These are phyloP conservation scores for Scenedesmus sp. DNA, from an alignment of 163 green algal genomes.

Conservation along the genomic window DNA sequence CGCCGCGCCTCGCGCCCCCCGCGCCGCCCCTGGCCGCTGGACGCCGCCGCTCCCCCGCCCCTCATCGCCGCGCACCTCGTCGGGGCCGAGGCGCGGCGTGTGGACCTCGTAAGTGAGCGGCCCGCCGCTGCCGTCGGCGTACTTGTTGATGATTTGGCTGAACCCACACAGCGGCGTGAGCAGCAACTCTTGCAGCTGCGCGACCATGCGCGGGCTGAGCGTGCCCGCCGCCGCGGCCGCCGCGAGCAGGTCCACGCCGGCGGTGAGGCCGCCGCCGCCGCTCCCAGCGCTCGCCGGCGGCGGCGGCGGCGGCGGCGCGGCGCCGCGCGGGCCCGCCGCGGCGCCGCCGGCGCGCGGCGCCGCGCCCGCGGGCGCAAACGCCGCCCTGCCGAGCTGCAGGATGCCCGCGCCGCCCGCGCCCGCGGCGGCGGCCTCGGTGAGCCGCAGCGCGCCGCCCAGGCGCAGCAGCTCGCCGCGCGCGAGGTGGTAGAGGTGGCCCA, in stretches of 20 bases:
- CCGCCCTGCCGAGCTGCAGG: background rate
- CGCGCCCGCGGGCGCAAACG: background rate
- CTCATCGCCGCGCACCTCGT: background rate
- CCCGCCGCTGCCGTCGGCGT: conserved; percentile 19
- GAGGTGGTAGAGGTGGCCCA: conserved; percentile 46
- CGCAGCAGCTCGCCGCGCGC: conserved; percentile 43
- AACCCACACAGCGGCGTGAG: conserved; percentile 37
- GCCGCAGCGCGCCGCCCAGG: conserved; percentile 23
- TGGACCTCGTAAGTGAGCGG: conserved; percentile 35
- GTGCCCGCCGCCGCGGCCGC: conserved; percentile 7
- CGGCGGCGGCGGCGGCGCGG: background rate
- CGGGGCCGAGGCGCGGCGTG: background rate
- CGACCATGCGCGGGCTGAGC: conserved; percentile 5
- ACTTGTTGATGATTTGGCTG: conserved; percentile 44
- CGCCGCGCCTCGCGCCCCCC: too few relatives aligned
- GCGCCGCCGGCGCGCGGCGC: background rate
- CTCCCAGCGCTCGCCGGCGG: background rate
- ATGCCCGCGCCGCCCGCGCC: conserved; percentile 4
- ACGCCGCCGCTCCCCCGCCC: background rate
- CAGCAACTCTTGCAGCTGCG: conserved; percentile 34
- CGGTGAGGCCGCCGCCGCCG: background rate
- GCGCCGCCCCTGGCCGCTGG: background rate
- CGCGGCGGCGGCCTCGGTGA: conserved; percentile 12
- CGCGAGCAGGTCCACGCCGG: conserved; percentile 7
- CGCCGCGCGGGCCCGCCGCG: background rate